phyloP scores from a whole-genome alignment of 768 basidiomycete genomes.

The Psilocybe sp. region DNA sequence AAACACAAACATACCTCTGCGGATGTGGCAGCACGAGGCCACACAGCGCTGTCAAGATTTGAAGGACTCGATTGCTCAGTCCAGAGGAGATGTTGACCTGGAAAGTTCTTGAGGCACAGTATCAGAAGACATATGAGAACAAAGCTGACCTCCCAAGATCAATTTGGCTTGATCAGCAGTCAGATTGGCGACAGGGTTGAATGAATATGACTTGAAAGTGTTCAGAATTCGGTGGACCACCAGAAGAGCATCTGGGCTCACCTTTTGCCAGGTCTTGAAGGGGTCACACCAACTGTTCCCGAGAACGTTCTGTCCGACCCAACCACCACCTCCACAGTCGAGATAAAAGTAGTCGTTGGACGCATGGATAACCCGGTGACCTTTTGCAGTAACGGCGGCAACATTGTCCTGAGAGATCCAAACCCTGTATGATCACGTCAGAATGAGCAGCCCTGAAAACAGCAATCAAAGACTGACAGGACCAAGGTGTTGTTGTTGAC shows the following conservation, averaged over 20 bases:
- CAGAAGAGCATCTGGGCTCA: slow-evolving; percentile 15
- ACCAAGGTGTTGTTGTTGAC: slow-evolving; percentile 46
- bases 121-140: background rate
- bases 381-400: slow-evolving; percentile 52
- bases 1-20: slow-evolving; percentile 45
- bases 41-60: slow-evolving; percentile 65
- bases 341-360: slow-evolving; percentile 82
- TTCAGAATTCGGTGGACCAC: background rate
- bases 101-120: background rate
- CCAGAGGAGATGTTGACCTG: slow-evolving; percentile 70
- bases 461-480: slow-evolving; percentile 38
- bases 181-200: slow-evolving; percentile 66
- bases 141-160: slow-evolving; percentile 59
- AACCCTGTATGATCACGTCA: slow-evolving; percentile 36
- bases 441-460: background rate
- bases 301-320: slow-evolving; percentile 48
- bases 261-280: slow-evolving; percentile 80
- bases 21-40: slow-evolving; percentile 70
- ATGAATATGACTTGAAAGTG: slow-evolving; percentile 50
- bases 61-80: slow-evolving; percentile 66
- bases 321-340: slow-evolving; percentile 72
- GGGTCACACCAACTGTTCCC: slow-evolving; percentile 76
- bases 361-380: slow-evolving; percentile 62
- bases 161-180: slow-evolving; percentile 46
- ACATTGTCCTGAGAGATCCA: slow-evolving; percentile 71